phyloP scores from a whole-genome alignment of 305 asterid species.

The Salvia sclarea region DNA sequence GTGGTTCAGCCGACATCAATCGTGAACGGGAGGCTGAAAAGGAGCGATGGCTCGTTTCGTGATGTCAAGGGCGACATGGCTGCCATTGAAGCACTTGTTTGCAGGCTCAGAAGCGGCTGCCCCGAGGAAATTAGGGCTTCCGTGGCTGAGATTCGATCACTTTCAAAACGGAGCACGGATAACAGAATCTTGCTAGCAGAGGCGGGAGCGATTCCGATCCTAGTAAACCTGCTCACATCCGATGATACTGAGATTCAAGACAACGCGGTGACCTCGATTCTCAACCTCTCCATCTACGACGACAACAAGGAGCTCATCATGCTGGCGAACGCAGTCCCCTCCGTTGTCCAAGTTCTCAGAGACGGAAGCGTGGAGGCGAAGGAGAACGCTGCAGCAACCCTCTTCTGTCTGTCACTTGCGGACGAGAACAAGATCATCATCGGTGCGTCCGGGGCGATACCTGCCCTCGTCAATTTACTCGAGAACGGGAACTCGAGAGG shows the following conservation, averaged over 20 bases:
- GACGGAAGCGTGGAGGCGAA: conserved; percentile 85
- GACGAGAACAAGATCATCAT: conserved; percentile 79
- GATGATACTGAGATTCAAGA: conserved; percentile 71
- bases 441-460: conserved; percentile 93
- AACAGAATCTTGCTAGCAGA: conserved; percentile 83
- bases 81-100: conserved; percentile 64
- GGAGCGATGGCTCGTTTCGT: conserved; percentile 78
- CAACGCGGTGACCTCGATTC: conserved; percentile 80
- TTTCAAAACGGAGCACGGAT: conserved; percentile 90
- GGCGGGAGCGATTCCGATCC: conserved; percentile 84
- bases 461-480: conserved; percentile 79
- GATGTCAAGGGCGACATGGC: conserved; percentile 70
- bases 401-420: conserved; percentile 78
- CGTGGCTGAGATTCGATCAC: conserved; percentile 70
- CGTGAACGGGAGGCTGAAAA: conserved; percentile 64
- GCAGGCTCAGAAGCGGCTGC: conserved; percentile 65
- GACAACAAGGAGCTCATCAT: conserved; percentile 78
- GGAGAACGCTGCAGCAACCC: conserved; percentile 93
- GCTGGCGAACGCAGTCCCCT: conserved; percentile 89
- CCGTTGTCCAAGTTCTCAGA: conserved; percentile 82
- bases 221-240: conserved; percentile 64
- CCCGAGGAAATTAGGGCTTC: conserved; percentile 63
- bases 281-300: conserved; percentile 81
- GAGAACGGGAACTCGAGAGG: conserved; percentile 73
- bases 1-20: conserved; percentile 59